phyloP scores from a whole-genome alignment of 1,284 basidiomycete species.

The Chiua sp. region DNA sequence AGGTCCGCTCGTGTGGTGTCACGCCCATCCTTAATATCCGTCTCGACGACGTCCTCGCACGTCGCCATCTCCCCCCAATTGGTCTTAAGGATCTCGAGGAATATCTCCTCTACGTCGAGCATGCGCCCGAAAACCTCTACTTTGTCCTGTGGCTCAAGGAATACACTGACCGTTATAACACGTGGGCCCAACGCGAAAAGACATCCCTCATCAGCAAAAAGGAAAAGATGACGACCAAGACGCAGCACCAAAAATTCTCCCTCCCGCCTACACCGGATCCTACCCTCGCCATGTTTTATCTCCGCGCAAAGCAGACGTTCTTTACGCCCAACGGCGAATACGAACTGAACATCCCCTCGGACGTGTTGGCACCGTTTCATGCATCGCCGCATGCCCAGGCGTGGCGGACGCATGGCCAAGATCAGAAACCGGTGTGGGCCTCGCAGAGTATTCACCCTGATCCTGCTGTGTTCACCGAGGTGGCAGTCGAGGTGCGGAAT shows the following conservation, averaged over 20 bases:
- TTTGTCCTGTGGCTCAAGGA: slow-evolving; percentile 78
- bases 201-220: slow-evolving; percentile 41
- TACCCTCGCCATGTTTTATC: slow-evolving; percentile 70
- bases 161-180: slow-evolving; percentile 62
- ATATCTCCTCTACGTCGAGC: slow-evolving; percentile 77
- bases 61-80: slow-evolving; percentile 74
- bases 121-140: slow-evolving; percentile 73
- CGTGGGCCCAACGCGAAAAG: slow-evolving; percentile 56
- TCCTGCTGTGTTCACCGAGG: slow-evolving; percentile 63
- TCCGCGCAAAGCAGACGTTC: slow-evolving; percentile 78
- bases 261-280: slow-evolving; percentile 52
- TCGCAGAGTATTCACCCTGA: slow-evolving; percentile 55
- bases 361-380: slow-evolving; percentile 69
- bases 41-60: slow-evolving; percentile 71
- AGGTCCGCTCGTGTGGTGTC: slow-evolving; percentile 65
- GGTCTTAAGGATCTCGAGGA: slow-evolving; percentile 83
- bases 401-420: slow-evolving; percentile 29
- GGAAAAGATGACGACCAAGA: slow-evolving; percentile 29
- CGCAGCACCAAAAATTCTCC: slow-evolving; percentile 27
- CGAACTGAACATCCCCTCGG: slow-evolving; percentile 71
- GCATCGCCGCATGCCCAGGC: slow-evolving; percentile 32
- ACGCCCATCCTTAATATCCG: slow-evolving; percentile 64
- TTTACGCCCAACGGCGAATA: slow-evolving; percentile 70
- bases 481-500: slow-evolving; percentile 58
- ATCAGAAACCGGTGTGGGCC: slow-evolving; percentile 27